Evolutionary conservation across 2,329 filamentous ascomycete genomes (phyloP), one percentile per base, ranked within the genome.

Genomic region (Clarireedia paspali): DNA sequence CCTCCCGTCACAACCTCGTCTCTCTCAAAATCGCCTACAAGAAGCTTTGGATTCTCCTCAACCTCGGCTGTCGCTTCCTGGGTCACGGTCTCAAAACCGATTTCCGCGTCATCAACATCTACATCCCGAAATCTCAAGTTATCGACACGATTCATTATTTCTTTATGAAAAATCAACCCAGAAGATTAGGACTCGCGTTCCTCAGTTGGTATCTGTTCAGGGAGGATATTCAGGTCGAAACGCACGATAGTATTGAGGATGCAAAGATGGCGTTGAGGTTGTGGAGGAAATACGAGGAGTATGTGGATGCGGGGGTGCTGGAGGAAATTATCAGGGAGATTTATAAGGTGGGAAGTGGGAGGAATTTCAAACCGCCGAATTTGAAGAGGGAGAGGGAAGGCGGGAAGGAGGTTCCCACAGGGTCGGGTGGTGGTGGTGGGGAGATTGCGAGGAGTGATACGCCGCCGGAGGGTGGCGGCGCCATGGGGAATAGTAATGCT

Each of bases 41-140:
- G 73, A 96, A 96, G 71, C 83, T 99, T 30, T 99, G 95, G 95
- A 82, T 97, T 15, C 79, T 99, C 17, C 81, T 99, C 34, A 99
- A 99, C 68, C 79, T 97, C 0, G 94, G 94, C 48, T 96, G 91
- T 72, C 83, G 89, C 60, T 99, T 99, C 69, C 81, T 99, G 5
- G 94, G 94, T 2, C 94, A 99, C 67, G 92, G 92, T 4, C 77
- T 99, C 44, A 89, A 89, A 63, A 92, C 94, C 64, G 94, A 99
- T 72, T 97, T 99, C 74, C 89, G 94, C 53, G 95, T 95, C 55
- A 95, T 96, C 73, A 99, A 99, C 71, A 96, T 99, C 55, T 89
- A 96, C 70, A 88, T 99, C 0, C 94, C 95, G 1, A 89, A 87
- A 68, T 73, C 82, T 3, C 94, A 99, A 70, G 87, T 96, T 38